A percentile compares a stretch with the other conserved stretches of the same genome.
Conservation (phyloP, 2,329 filamentous ascomycete species). For the Aspergillus thermomutatus region DNA sequence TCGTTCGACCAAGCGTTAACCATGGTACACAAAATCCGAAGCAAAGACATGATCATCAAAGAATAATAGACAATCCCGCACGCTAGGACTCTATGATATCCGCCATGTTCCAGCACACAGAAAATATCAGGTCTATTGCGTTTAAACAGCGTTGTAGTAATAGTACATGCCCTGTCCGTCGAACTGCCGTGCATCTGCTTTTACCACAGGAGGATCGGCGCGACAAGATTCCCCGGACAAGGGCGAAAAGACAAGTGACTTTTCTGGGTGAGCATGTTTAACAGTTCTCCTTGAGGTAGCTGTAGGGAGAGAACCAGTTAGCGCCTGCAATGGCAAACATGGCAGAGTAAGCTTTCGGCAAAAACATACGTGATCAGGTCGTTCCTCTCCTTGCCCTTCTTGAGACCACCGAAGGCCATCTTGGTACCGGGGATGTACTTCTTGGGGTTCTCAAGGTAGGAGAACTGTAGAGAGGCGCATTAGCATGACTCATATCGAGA, state of each 20-base stretch:
- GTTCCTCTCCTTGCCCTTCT: conserved; percentile 99
- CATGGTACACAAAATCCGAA: conserved; percentile 21
- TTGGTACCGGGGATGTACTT: conserved; percentile 99
- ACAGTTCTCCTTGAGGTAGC: conserved; percentile 38
- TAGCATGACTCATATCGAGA: conserved; percentile 5
- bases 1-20: conserved; percentile 20
- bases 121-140: conserved; percentile 32
- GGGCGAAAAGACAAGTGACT: conserved; percentile 18
- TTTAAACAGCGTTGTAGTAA: conserved; percentile 34
- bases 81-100: conserved; percentile 25
- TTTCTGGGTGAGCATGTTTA: conserved; percentile 27
- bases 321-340: neutral
- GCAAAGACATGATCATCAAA: conserved; percentile 14
- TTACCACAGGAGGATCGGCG: conserved; percentile 20
- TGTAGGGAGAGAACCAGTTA: conserved; percentile 20
- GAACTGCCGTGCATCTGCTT: conserved; percentile 16
- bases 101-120: conserved; percentile 21
- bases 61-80: conserved; percentile 12
- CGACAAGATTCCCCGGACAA: conserved; percentile 16
- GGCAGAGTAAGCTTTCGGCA: neutral
- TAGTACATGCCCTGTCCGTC: conserved; percentile 36
- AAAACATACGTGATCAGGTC: conserved; percentile 88
- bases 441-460: conserved; percentile 99
- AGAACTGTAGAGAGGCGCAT: conserved; percentile 59
- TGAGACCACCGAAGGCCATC: conserved; percentile 99